Conservation (phyloP, 768 basidiomycete genomes). For the Agaricus blazei region DNA sequence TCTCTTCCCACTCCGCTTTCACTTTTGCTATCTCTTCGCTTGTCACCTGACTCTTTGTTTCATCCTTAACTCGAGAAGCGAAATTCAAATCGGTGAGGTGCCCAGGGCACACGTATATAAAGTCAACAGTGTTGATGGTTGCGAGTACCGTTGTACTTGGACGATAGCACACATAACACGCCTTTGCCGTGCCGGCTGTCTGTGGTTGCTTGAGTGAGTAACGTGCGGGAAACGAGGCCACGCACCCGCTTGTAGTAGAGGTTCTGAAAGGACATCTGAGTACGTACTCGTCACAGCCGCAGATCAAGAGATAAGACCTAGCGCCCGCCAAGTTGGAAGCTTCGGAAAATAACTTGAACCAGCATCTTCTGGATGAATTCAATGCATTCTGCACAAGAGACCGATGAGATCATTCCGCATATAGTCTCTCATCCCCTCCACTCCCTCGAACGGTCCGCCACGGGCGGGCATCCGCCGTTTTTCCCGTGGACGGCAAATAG, state of each 20-base stretch:
- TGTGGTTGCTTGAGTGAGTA: slow-evolving; percentile 25
- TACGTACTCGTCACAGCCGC: not conserved
- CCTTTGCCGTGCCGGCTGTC: slow-evolving; percentile 73
- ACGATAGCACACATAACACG: slow-evolving; percentile 76
- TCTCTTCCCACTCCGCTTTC: slow-evolving; percentile 77
- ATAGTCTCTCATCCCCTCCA: slow-evolving; percentile 1
- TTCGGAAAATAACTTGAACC: no score
- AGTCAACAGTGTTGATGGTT: slow-evolving; percentile 78
- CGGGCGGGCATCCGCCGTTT: no score
- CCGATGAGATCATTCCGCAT: not conserved
- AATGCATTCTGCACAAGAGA: not conserved
- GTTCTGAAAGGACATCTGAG: slow-evolving; percentile 68
- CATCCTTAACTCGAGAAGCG: slow-evolving; percentile 44
- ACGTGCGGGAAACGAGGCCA: slow-evolving; percentile 17
- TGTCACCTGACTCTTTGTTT: slow-evolving; percentile 37
- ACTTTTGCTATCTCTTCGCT: slow-evolving; percentile 74
- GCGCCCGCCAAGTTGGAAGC: no score
- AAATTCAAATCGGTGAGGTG: slow-evolving; percentile 83
- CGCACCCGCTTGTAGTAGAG: slow-evolving; percentile 85
- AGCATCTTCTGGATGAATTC: no score
- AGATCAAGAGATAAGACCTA: not conserved
- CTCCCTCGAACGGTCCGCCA: no score
- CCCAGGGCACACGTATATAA: slow-evolving; percentile 77
- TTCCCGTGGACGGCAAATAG: no score
- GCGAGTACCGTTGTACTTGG: slow-evolving; percentile 83